Evolutionary conservation across 2,329 filamentous ascomycete genomes (phyloP).

Genomic region (Nemania abortiva): DNA sequence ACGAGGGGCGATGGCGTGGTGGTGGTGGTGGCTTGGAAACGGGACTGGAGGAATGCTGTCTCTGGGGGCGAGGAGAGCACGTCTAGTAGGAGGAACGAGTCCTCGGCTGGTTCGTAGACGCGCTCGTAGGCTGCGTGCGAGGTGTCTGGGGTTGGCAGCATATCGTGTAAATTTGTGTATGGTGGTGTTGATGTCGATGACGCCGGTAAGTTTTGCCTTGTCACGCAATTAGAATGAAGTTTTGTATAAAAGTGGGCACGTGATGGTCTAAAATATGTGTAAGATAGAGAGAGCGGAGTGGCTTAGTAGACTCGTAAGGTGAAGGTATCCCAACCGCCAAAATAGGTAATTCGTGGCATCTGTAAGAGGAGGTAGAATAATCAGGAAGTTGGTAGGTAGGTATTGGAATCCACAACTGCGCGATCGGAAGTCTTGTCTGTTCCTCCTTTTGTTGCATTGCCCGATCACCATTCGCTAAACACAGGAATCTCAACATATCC

Average conservation of each 20-base stretch:
- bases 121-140: conserved; percentile 89
- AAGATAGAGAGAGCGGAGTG: background rate
- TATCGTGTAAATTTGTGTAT: conserved; percentile 52
- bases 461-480: background rate
- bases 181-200: background rate
- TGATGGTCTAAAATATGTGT: conserved; percentile 20
- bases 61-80: conserved; percentile 82
- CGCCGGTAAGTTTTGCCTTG: conserved; percentile 15
- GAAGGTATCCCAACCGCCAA: background rate
- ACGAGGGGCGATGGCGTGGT: conserved; percentile 63
- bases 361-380: background rate
- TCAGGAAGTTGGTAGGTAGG: background rate
- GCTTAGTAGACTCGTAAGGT: background rate
- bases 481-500: background rate
- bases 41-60: conserved; percentile 72
- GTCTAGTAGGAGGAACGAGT: conserved; percentile 94
- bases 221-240: conserved; percentile 4
- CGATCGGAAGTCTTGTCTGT: background rate
- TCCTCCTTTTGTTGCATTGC: background rate
- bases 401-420: background rate
- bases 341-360: conserved; percentile 17
- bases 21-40: conserved; percentile 62
- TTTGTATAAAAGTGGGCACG: conserved; percentile 34
- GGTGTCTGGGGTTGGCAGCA: conserved; percentile 95
- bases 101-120: conserved; percentile 95